Evolutionary conservation across 2,329 filamentous ascomycete species (phyloP).

Genomic region (Penicillium occitanis): DNA sequence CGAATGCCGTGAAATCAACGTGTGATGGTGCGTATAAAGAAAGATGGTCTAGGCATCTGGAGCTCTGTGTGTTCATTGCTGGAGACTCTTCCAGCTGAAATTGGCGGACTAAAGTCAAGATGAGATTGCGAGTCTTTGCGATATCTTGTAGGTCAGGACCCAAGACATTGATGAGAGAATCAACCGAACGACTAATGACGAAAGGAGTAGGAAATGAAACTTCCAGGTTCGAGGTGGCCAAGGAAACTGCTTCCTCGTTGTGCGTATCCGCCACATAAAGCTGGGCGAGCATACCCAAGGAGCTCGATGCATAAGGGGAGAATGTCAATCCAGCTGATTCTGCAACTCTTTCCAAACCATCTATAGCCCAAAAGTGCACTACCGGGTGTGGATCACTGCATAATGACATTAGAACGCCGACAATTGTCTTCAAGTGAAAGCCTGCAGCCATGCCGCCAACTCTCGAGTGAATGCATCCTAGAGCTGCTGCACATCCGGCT

Average conservation of each 20-base stretch:
- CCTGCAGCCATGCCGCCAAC: conserved; percentile 97
- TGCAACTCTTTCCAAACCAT: conserved; percentile 80
- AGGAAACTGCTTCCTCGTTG: conserved; percentile 75
- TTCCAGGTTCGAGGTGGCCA: conserved; percentile 87
- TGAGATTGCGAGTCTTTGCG: conserved; percentile 85
- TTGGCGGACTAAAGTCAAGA: conserved; percentile 79
- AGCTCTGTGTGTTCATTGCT: conserved; percentile 70
- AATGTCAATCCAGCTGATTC: conserved; percentile 93
- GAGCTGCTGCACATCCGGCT: conserved; percentile 88
- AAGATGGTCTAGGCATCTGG: conserved; percentile 84
- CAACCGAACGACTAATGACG: conserved; percentile 81
- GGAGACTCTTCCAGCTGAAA: conserved; percentile 74
- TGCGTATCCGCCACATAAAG: conserved; percentile 90
- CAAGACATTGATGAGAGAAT: conserved; percentile 94
- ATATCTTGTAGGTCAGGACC: conserved; percentile 94
- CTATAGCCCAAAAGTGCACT: conserved; percentile 94
- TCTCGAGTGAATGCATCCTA: conserved; percentile 91
- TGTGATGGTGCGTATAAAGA: conserved; percentile 87
- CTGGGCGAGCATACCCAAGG: conserved; percentile 89
- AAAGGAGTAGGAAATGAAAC: conserved; percentile 78
- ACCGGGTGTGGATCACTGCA: conserved; percentile 93
- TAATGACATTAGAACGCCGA: conserved; percentile 97
- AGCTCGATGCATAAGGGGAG: conserved; percentile 83
- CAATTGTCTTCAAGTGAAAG: conserved; percentile 92
- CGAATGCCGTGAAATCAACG: conserved; percentile 80